These are phyloP conservation scores for Xylaria sp. DNA, from an alignment of 2,329 filamentous ascomycete species.

Conservation along the genomic window DNA sequence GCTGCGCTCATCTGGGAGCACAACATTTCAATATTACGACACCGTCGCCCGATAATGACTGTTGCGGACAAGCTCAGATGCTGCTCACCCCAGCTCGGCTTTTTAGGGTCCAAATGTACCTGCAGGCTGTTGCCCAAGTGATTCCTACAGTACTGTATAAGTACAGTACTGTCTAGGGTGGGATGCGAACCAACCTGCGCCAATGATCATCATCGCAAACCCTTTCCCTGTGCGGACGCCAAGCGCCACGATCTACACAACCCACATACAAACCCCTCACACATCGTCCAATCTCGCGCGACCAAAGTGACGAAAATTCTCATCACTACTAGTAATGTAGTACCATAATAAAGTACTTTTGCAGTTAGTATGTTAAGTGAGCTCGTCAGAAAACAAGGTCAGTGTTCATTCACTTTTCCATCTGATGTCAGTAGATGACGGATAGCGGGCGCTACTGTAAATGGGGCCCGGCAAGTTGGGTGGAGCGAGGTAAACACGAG, in stretches of 20 bases:
- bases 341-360: not conserved
- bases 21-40: not conserved
- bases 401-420: not conserved
- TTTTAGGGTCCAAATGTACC: slow-evolving; percentile 10
- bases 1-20: slow-evolving; percentile 3
- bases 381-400: not conserved
- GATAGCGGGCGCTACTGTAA: not conserved
- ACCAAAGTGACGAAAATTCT: slow-evolving; percentile 2
- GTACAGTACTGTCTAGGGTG: not conserved
- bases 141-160: slow-evolving; percentile 1
- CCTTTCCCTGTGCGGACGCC: slow-evolving; percentile 27
- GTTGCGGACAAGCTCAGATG: not conserved
- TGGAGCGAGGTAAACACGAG: slow-evolving; percentile 32
- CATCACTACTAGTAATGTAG: not conserved
- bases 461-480: not conserved
- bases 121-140: slow-evolving; percentile 20
- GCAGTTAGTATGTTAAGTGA: not conserved
- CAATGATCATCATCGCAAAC: slow-evolving; percentile 30
- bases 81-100: not conserved
- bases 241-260: slow-evolving; percentile 28
- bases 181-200: not conserved
- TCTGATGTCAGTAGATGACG: not conserved
- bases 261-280: slow-evolving; percentile 24
- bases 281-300: slow-evolving; percentile 9
- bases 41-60: not conserved